Evolutionary conservation across 1,284 basidiomycete genomes (phyloP), one percentile per base, ranked within the genome.

Genomic region (Phylloporus sp.): DNA sequence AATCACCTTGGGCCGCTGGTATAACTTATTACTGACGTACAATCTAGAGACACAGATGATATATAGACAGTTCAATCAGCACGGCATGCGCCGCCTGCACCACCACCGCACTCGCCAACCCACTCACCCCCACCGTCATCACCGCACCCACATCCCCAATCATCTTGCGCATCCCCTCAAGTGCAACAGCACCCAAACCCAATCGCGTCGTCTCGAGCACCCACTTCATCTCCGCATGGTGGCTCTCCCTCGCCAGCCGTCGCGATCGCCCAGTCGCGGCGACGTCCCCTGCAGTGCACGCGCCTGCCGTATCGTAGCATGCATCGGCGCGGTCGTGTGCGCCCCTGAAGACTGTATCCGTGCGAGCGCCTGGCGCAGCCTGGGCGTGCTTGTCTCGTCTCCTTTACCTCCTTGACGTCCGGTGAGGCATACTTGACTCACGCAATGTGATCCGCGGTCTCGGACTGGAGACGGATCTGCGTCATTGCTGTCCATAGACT

Each of bases 141-240:
- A 88, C 90, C 7, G 91, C 87, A 20, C 89, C 91, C 1, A 91
- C 86, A 74, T 95, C 91, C 3, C 94, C 94, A 0, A 95, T 80
- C 0, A 93, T 94, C 82, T 89, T 91, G n/a, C 89, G 81, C 65
- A 94, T 85, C 43, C 64, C 64, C 23, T 78, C 76, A 10, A 68
- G 25, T 4, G 90, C 80, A 15, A 58, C 57, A 8, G 64, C 20
- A 0, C 39, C 64, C 11, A 80, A 32, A 2, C 53, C 71, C 0
- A 80, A 69, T 4, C 82, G 85, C 41, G 82, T 78, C 64, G 85
- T 85, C 14, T 83, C 76, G 14, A 90, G 76, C 52, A 94, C 73
- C 57, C 80, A 74, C 37, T 82, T 82, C 63, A 95, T 80, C 81
- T 97, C 95, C 4, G 71, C 75, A 27, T 80, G 72, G 68, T 91